Base-by-base conservation (phyloP, 106 monocot genomes). In the Triglochin maritima region DNA sequence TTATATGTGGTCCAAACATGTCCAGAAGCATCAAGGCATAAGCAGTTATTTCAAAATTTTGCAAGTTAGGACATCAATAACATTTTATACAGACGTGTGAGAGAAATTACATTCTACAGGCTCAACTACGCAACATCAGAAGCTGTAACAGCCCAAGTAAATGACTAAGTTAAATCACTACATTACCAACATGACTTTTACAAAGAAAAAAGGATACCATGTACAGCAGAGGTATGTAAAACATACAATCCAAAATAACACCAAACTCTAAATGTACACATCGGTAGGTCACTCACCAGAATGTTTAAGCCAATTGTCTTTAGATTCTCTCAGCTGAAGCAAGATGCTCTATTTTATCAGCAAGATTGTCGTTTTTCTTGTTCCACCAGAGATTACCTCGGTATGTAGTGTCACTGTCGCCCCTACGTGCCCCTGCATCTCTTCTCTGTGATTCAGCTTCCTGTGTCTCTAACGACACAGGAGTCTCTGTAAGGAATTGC, bases 401-500 rank as follows among this genome's bases (percentile, higher is more conserved):
- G 44, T 80, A 79, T 11, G n/a, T 51, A 3, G 64, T 9, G 29
- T 55, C 70, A 9, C 17, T 56, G 17, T 70, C 77, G 59, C 17
- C 69, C 64, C 50, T 63, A 57, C 76, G 69, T 3, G 69, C 63
- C 13, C 72, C 66, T n/a, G 69, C 15, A 56, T 84, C 79, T 52
- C 71, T 72, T 78, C 82, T 82, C 66, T 85, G 74, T 46, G 82
- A 82, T 56, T 87, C 80, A 4, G 72, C 77, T 59, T 87, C 85
- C 50, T 80, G 82, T 55, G 66, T 52, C 4, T 82, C 87, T 42
- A 76, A 62, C 5, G 65, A 78, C 6, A 78, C 82, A 69, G 89
- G 94, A 47, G 68, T 79, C 65, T 95, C 90, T 10, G 82, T 85
- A 56, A 95, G 78, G 60, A 95, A 95, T 61, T 95, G 95, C 76